Evolutionary conservation across 2,329 filamentous ascomycete species (phyloP).

Genomic region (Aureobasidium leucospermi): DNA sequence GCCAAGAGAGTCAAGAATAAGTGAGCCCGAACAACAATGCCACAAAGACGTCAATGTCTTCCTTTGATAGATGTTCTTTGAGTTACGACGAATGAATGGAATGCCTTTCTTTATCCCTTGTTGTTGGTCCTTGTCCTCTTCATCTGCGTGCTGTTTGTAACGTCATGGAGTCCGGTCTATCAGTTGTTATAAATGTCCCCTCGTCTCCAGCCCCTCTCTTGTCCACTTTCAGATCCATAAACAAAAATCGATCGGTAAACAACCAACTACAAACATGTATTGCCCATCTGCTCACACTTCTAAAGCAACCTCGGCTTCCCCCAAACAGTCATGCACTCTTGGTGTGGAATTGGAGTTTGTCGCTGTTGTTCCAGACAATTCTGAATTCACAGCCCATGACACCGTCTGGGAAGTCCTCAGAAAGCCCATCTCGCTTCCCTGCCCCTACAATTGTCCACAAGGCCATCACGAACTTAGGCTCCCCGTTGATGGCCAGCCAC

Average conservation of each 20-base stretch:
- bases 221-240: neutral
- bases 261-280: neutral
- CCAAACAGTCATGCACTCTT: neutral
- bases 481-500: neutral
- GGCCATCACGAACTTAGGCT: neutral
- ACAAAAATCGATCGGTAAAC: neutral
- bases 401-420: neutral
- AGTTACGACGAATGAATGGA: neutral
- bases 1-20: neutral
- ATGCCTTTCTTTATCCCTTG: neutral
- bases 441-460: neutral
- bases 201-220: neutral
- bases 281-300: neutral
- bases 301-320: neutral
- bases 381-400: neutral
- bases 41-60: neutral
- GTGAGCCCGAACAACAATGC: neutral
- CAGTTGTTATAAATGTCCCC: neutral
- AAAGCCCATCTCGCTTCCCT: neutral
- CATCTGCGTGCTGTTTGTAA: neutral
- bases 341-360: slow-evolving; percentile 4
- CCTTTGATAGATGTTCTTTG: neutral
- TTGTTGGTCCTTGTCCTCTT: neutral
- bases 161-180: neutral
- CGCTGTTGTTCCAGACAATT: neutral